phyloP scores from a whole-genome alignment of 176 grass and related monocot species.

The Pharus latifolius region DNA sequence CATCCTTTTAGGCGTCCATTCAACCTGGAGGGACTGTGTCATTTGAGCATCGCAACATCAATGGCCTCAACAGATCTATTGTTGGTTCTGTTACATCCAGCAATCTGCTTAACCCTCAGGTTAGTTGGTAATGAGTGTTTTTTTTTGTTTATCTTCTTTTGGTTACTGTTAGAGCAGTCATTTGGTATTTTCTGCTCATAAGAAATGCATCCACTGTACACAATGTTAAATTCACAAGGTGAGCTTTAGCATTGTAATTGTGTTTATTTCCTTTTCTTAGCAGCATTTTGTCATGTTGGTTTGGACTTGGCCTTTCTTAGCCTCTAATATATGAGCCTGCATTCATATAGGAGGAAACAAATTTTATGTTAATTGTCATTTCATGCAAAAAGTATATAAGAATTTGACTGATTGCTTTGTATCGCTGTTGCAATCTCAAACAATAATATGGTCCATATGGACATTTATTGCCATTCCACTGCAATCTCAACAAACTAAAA shows the following conservation, averaged over 20 bases:
- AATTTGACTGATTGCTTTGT: no score
- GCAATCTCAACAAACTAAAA: not conserved
- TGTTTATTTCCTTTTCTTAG: no score
- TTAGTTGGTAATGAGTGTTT: slow-evolving; percentile 11
- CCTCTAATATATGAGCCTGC: no score
- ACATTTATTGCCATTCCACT: not conserved
- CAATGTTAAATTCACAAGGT: not conserved
- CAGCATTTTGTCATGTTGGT: not conserved
- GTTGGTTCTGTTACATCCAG: slow-evolving; percentile 93
- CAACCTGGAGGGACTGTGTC: slow-evolving; percentile 96
- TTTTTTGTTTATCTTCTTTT: not conserved
- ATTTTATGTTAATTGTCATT: not conserved
- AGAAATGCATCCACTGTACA: not conserved
- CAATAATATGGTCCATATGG: no score
- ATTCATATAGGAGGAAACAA: not conserved
- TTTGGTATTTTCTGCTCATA: not conserved
- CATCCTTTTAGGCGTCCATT: slow-evolving; percentile 69
- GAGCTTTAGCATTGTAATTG: no score
- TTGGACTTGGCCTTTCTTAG: not conserved
- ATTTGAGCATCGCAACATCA: slow-evolving; percentile 92
- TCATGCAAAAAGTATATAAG: not conserved
- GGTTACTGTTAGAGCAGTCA: slow-evolving; percentile 1
- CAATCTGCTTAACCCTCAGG: slow-evolving; percentile 96
- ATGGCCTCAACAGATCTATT: slow-evolving; percentile 86
- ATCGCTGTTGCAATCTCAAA: no score